Evolutionary conservation across 345 rosid species (phyloP).

Genomic region (Citrus maxima): DNA sequence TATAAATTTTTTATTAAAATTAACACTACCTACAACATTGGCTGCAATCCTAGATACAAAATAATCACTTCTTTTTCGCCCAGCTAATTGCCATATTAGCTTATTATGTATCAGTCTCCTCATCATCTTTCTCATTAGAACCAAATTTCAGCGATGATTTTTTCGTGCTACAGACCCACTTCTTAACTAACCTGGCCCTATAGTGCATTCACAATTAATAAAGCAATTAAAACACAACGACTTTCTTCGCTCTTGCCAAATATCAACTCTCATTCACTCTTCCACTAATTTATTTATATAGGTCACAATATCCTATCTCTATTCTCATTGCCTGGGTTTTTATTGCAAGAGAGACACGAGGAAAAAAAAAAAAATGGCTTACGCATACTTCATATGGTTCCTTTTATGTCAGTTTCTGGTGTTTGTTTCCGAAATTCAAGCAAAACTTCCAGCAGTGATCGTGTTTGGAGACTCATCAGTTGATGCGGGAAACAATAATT

Average conservation of each 20-base stretch:
- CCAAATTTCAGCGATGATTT: not conserved
- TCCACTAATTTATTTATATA: not conserved
- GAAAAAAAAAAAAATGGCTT: not conserved
- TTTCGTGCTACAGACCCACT: not conserved
- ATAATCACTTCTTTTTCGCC: not conserved
- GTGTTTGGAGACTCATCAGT: slow-evolving; percentile 64
- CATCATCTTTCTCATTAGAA: not conserved
- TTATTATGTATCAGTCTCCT: not conserved
- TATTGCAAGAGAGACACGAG: not conserved
- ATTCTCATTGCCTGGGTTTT: not conserved
- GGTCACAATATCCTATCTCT: too few relatives aligned
- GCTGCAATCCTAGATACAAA: not conserved
- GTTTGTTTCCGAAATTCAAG: not conserved
- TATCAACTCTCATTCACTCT: slow-evolving; percentile 2
- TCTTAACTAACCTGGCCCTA: not conserved
- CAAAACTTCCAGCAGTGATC: slow-evolving; percentile 46
- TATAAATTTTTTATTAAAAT: too few relatives aligned
- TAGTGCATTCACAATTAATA: not conserved
- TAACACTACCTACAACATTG: not conserved
- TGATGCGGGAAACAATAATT: slow-evolving; percentile 59
- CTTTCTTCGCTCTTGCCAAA: not conserved
- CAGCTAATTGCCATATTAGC: not conserved
- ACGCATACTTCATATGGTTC: not conserved
- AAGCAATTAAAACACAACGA: slow-evolving; percentile 4
- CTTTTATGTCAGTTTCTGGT: slow-evolving; percentile 5